Percentiles rank a stretch among this genome's conserved stretches.
Evolutionary conservation across 495 filamentous ascomycete genomes (phyloP).

Genomic region (Xylaria venustula): DNA sequence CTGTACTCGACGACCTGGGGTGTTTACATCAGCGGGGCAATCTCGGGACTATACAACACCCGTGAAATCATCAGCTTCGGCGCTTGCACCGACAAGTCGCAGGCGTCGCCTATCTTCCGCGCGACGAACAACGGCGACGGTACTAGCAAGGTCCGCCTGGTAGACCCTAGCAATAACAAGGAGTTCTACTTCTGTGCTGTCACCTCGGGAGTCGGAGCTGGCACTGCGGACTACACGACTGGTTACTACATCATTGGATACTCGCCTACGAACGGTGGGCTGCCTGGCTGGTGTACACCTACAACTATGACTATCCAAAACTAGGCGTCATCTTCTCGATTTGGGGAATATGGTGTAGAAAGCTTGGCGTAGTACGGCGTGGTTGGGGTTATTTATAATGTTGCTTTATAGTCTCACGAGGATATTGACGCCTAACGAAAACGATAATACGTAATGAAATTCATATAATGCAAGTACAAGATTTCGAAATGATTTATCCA

Average conservation of each 20-base stretch:
- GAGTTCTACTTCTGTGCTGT: neutral
- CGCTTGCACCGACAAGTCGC: neutral
- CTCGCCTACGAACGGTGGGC: neutral
- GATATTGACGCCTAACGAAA: too few species aligned
- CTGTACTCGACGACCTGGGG: neutral
- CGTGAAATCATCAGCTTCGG: neutral
- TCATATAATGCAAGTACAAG: too few species aligned
- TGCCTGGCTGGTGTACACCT: neutral
- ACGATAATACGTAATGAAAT: too few species aligned
- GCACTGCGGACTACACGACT: neutral
- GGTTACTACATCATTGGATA: neutral
- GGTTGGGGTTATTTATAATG: too few species aligned
- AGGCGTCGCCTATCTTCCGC: neutral
- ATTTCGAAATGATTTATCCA: too few species aligned
- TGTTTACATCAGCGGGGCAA: neutral
- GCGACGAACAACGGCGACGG: neutral
- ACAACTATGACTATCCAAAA: neutral
- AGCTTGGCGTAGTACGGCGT: too few species aligned
- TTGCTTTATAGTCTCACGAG: too few species aligned
- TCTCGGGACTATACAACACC: neutral
- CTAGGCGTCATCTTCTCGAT: neutral
- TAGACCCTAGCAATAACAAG: constrained; percentile 5
- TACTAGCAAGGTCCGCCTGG: constrained; percentile 12
- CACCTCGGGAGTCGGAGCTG: neutral
- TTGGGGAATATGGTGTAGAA: too few species aligned